Base-by-base conservation (phyloP, 805 yeast genomes). In the Diddensiella santjacobensis region DNA sequence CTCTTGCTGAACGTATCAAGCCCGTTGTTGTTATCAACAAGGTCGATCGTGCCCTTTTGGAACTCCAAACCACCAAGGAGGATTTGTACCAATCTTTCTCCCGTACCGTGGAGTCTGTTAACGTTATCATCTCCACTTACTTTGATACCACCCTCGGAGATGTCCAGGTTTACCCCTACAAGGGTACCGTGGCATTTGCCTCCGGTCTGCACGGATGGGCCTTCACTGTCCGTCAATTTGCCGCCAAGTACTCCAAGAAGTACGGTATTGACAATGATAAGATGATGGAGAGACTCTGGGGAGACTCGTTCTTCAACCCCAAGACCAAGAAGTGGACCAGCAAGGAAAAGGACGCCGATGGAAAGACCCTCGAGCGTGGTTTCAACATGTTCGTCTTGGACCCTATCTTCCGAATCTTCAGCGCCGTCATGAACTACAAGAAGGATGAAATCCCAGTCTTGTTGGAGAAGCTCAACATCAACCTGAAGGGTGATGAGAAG, bases 201-300 rank as follows among this genome's bases (percentile, higher is more conserved):
- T 93, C 98, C 74, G 99, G 98, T 86, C 81, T 91, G 71, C 99
- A 91, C 84, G 99, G 99, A 77, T 91, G 99, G 99, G 98, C 97
- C 72, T 91, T 91, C 91, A 91, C 99, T 66, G 85, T 91, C 71
- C 88, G 99, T 78, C 98, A 91, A 81, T 91, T 91, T 66, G 97
- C 98, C 67, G 75, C 79, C 78, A 87, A 96, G 80, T 91, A 93
- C 84, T 82, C 96, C 73, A 89, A 90, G 89, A 93, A 91, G 80
- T 91, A 93, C 73, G 98, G 98, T 89, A 98, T 91, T 71, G 97
- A 91, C 87, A 83, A 87, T 74, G 61, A 71, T 57, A 91, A 93
- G 87, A 89, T 91, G 98, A 87, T 88, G 96, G 91, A 87, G 77
- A 86, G 97, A 81, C 83, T 91, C 75, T 91, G 99, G 99, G 99